Conservation (phyloP, 352 stramenopile species). For the Pythium apleroticum region DNA sequence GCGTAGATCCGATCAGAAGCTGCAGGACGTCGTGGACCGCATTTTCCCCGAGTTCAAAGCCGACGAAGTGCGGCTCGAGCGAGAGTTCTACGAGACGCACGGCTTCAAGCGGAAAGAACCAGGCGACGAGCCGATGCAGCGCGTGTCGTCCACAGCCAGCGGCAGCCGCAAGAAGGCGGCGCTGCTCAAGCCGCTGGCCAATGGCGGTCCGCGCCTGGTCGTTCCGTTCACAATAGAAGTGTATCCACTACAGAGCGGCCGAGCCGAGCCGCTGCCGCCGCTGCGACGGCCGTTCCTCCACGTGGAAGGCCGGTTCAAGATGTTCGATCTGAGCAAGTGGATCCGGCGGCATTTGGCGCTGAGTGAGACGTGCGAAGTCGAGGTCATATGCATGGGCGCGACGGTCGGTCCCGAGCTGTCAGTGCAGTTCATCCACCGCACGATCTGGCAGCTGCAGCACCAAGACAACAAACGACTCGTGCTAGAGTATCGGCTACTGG, state of each 20-base stretch:
- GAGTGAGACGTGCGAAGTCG: constrained; percentile 35
- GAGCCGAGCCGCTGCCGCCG: constrained; percentile 23
- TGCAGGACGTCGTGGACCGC: constrained; percentile 73
- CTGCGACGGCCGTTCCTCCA: constrained; percentile 55
- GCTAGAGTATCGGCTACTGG: constrained; percentile 47
- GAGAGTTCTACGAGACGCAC: constrained; percentile 64
- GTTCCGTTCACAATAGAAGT: constrained; percentile 44
- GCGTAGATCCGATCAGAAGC: constrained; percentile 63
- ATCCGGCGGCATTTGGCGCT: constrained; percentile 37
- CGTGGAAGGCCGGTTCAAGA: constrained; percentile 66
- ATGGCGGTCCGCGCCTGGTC: constrained; percentile 8
- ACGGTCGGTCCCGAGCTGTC: constrained; percentile 66
- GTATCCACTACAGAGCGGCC: constrained; percentile 29
- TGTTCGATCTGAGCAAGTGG: constrained; percentile 62
- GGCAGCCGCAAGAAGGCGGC: constrained; percentile 16
- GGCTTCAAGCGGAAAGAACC: constrained; percentile 47
- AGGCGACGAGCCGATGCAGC: not conserved
- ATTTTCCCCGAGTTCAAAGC: constrained; percentile 72
- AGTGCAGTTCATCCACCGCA: constrained; percentile 61
- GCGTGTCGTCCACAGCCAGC: not conserved
- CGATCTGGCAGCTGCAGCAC: constrained; percentile 62
- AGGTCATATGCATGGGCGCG: constrained; percentile 56
- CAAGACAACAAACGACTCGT: constrained; percentile 40
- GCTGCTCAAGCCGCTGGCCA: constrained; percentile 15
- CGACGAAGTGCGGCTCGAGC: constrained; percentile 44